phyloP scores from a whole-genome alignment of 352 stramenopile genomes.

The Pythium phragmiticola region DNA sequence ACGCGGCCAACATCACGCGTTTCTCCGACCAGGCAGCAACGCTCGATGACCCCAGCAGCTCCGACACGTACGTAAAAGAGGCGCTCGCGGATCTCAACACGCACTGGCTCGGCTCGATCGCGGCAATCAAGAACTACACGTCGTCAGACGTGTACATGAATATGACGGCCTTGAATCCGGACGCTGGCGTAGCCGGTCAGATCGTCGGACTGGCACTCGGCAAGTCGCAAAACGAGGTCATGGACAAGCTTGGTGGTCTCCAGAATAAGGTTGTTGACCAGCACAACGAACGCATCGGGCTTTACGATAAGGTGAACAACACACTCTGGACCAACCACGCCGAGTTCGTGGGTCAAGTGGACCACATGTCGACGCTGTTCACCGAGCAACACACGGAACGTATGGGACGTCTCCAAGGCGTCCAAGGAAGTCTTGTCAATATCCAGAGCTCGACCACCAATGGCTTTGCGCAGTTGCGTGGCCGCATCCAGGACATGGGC shows the following conservation, averaged over 20 bases:
- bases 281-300: constrained; percentile 14
- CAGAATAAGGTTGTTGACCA: constrained; percentile 6
- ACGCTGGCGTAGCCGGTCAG: constrained; percentile 1
- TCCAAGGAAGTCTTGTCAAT: constrained; percentile 8
- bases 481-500: constrained; percentile 17
- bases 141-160: constrained; percentile 10
- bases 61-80: constrained; percentile 3
- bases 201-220: constrained; percentile 6
- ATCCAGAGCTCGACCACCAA: constrained; percentile 10
- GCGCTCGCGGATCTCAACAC: constrained; percentile 10
- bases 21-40: not conserved
- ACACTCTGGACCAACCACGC: constrained; percentile 21
- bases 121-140: constrained; percentile 11
- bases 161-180: constrained; percentile 11
- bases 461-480: constrained; percentile 10
- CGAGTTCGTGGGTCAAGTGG: constrained; percentile 15
- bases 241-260: constrained; percentile 13
- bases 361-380: constrained; percentile 14
- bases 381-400: constrained; percentile 16
- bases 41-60: not conserved
- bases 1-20: not conserved
- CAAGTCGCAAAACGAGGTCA: constrained; percentile 9
- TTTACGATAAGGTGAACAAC: constrained; percentile 20
- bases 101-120: not conserved
- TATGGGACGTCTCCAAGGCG: constrained; percentile 10